Evolutionary conservation across 176 grass and related monocot genomes (phyloP), one percentile per base, ranked within the genome.

Genomic region (Phragmites australis): DNA sequence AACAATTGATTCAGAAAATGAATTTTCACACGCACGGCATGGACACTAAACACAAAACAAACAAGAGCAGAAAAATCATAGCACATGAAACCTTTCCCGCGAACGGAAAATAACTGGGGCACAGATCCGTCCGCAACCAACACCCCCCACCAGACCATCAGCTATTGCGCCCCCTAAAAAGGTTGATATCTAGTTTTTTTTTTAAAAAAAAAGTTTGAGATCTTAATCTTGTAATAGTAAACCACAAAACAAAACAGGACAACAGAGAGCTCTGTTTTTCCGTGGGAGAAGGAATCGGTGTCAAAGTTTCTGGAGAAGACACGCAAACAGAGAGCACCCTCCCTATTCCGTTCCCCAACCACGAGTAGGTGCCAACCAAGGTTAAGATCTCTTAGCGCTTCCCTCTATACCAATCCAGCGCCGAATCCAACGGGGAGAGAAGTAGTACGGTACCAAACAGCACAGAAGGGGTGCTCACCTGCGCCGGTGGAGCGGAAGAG

Each of bases 81-180:
- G 34, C 34, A 37, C 34, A 37, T 37, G 6, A 39, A 75, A 18
- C 34, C 34, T 5, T 6, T 40, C n/a, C 8, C 8, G n/a, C 14
- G 22, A 41, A 43, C 37, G 37, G 37, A 27, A 23, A 75, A 59
- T 0, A 58, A 27, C 25, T 5, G 18, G 51, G 3, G 3, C 7
- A 74, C 37, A 83, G 71, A 83, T 75, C 81, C 49, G 48, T 21
- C 31, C 45, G 32, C 45, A 42, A 32, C 15, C 45, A 74, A 72
- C 32, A 26, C 11, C 23, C 6, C 1, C 72, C 32, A 54, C 27
- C 46, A 1, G 23, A 22, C 34, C 43, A 29, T 26, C 25, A 39
- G 55, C 15, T 21, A 5, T 14, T 16, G 30, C 25, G 3, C 1
- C 55, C 2, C 22, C 53, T 0, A 18, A 73, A 50, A 40, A 44